Base-by-base conservation (phyloP, 352 stramenopile genomes). In the Globisporangium cederbergense region DNA sequence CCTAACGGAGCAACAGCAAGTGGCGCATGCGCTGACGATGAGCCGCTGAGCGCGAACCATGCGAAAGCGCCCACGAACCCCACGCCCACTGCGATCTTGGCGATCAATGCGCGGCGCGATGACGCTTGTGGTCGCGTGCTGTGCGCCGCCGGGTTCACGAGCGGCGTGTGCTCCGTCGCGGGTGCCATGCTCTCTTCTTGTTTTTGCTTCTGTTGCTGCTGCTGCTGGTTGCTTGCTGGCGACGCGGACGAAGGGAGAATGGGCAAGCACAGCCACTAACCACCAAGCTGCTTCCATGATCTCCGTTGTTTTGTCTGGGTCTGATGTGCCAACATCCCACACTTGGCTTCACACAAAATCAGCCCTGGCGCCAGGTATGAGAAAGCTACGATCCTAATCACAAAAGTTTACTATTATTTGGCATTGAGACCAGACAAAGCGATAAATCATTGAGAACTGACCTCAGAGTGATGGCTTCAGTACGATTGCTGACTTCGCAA, bases 41-140 rank as follows among this genome's bases (percentile, higher is more conserved):
- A 52, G 8, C 46, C 46, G 25, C 47, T 54, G 47, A 36, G 22
- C 3, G 47, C 22, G 47, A 36, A 36, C 47, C 46, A 52, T 1
- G 46, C 20, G 46, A 52, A 54, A 1, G 40, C 45, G 13, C 36
- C 55, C 4, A 62, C 36, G 25, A 62, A 16, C 22, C 43, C 57
- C 14, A 62, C 28, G 0, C 57, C 57, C 28, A 62, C 18, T 20
- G 43, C 57, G 57, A 62, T 47, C 43, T 62, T 62, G 57, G 43
- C 43, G 32, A 62, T 20, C n/a, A 62, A 62, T 7, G 57, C 57
- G 47, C 22, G 47, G 47, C 47, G 22, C 34, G 25, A 36, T 20
- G 8, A 16, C 57, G 57, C 57, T 51, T 55, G 34, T 22, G 3
- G 22, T 54, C 11, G n/a, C 28, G 57, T 62, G 43, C 57, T 43